Base-by-base conservation (phyloP, 257 asterid genomes). In the Penstemon barbatus region DNA sequence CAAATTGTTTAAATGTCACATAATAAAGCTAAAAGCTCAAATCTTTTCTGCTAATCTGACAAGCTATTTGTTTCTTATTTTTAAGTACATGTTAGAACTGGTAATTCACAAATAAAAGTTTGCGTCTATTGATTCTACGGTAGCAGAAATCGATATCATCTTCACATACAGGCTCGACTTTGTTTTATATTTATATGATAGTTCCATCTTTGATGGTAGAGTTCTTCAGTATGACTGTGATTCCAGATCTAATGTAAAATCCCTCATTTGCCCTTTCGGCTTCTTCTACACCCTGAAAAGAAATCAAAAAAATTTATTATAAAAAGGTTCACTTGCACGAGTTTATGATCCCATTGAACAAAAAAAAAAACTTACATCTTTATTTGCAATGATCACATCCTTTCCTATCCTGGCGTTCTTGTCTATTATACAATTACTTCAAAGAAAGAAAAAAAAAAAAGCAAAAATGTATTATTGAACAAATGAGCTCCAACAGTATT, bases 351-450 rank as follows among this genome's bases (percentile, higher is more conserved):
- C 33, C 33, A 25, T 25, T 25, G 69, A 10, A 8, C 11, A 37
- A 39, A 54, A 18, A 8, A 15, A 38, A 53, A 61, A 74, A 63
- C 95, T 86, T 82, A 89, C 99, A 66, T 94, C 97, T 81, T 82
- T 84, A 61, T 94, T 94, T 73, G 82, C 82, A 60, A 94, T 91
- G 74, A 86, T 61, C 73, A 94, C 97, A n/a, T 86, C 76, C 78
- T 75, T 89, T 65, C 97, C 99, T 11, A 94, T 94, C 89, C 75
- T 89, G 8, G 97, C 91, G 54, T 94, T 94, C 90, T 91, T 94
- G 91, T 94, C 99, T 60, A 94, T 91, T 59, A 94, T 91, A 67
- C 97, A 89, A 55, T 91, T 94, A 55, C 99, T 94, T 52, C 75
- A 68, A 60, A 61, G 10, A 6, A 15, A 53, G 70, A 62, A 65